Conservation (phyloP, 768 basidiomycete species). For the Lactarius akahatsu region DNA sequence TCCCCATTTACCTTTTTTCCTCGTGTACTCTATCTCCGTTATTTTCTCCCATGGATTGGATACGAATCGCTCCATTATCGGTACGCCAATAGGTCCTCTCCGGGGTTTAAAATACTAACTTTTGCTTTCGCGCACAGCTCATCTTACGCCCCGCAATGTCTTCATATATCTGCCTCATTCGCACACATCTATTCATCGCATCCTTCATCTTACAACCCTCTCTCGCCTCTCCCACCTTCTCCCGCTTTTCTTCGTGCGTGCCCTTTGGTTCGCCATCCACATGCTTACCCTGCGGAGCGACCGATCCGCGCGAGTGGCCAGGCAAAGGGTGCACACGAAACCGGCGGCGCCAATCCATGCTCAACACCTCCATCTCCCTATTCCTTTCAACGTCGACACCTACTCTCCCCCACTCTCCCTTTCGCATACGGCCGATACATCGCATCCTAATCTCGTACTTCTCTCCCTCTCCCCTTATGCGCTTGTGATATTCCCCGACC, state of each 20-base stretch:
- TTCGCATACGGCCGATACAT: slow-evolving; percentile 8
- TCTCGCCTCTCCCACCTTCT: not conserved
- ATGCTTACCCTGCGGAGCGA: not conserved
- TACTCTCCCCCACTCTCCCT: not conserved
- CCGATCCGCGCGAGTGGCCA: not conserved
- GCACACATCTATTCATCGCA: slow-evolving; percentile 25
- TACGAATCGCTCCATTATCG: slow-evolving; percentile 24
- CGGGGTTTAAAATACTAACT: not conserved
- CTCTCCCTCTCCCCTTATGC: slow-evolving; percentile 11
- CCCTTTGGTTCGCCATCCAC: not conserved
- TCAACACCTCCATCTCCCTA: not conserved
- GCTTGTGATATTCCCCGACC: slow-evolving; percentile 10
- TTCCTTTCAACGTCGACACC: not conserved
- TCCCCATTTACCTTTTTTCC: slow-evolving; percentile 1
- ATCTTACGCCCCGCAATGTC: slow-evolving; percentile 28
- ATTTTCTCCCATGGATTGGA: slow-evolving; percentile 23
- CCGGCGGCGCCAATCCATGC: not conserved
- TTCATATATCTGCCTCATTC: slow-evolving; percentile 23
- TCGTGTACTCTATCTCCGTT: slow-evolving; percentile 25
- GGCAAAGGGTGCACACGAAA: not conserved
- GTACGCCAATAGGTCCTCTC: not conserved
- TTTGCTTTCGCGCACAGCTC: slow-evolving; percentile 1
- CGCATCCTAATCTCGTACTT: slow-evolving; percentile 19
- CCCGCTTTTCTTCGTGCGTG: not conserved
- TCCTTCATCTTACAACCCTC: slow-evolving; percentile 11